phyloP scores from a whole-genome alignment of 2,329 filamentous ascomycete genomes.

The Aspergillus quadrilineatus region DNA sequence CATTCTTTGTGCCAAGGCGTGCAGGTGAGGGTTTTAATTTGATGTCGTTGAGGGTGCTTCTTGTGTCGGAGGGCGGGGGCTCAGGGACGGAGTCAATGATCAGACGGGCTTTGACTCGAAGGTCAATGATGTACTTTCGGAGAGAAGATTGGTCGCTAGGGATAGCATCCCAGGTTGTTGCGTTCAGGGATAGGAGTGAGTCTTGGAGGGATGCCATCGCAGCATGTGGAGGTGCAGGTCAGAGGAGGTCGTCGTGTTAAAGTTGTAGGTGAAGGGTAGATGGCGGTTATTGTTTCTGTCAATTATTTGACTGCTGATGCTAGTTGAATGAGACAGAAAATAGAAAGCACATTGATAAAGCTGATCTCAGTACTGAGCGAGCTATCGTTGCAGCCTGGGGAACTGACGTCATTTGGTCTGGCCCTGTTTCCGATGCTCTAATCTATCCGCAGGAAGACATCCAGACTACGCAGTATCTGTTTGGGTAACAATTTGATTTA shows the following conservation, averaged over 20 bases:
- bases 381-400: not conserved
- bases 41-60: slow-evolving; percentile 19
- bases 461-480: not conserved
- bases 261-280: not conserved
- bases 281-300: not conserved
- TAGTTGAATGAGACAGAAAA: not conserved
- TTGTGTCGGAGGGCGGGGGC: slow-evolving; percentile 37
- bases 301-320: not conserved
- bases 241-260: too few species aligned
- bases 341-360: not conserved
- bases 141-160: slow-evolving; percentile 50
- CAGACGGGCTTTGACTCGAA: slow-evolving; percentile 67
- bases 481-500: not conserved
- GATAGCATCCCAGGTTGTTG: slow-evolving; percentile 54
- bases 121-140: slow-evolving; percentile 54
- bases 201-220: slow-evolving; percentile 60
- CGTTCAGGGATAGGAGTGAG: slow-evolving; percentile 57
- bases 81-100: slow-evolving; percentile 75
- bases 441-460: not conserved
- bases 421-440: not conserved
- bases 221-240: not conserved
- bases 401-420: not conserved
- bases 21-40: slow-evolving; percentile 54
- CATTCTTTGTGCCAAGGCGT: slow-evolving; percentile 49
- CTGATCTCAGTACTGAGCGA: not conserved